A percentile compares a stretch with the other conserved stretches of the same genome.
phyloP scores from a whole-genome alignment of 768 basidiomycete genomes.

The Kwoniella mangroviensis region DNA sequence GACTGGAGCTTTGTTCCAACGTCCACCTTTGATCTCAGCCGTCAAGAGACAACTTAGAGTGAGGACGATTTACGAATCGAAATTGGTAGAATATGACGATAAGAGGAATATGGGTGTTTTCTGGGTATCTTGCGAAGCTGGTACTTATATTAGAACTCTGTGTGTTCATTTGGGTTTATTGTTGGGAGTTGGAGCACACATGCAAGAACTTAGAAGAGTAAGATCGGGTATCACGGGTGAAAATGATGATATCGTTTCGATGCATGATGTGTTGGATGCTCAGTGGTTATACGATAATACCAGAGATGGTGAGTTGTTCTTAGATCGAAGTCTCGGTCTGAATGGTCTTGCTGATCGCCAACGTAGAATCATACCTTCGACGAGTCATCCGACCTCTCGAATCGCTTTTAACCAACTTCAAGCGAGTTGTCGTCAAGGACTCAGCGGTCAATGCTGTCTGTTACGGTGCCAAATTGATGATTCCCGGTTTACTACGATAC shows the following conservation, averaged over 20 bases:
- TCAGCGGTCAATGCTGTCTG: conserved; percentile 98
- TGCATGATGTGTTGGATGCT: conserved; percentile 99
- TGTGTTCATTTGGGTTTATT: conserved; percentile 95
- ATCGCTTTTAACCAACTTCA: conserved; percentile 91
- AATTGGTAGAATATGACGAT: conserved; percentile 94
- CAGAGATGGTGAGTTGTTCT: conserved; percentile 72
- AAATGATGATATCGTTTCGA: conserved; percentile 97
- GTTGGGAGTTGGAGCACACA: conserved; percentile 97
- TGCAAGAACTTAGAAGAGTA: conserved; percentile 96
- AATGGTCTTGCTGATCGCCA: not conserved
- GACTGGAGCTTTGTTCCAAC: conserved; percentile 97
- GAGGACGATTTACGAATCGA: conserved; percentile 95
- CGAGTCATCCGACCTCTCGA: conserved; percentile 93
- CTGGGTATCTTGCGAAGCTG: conserved; percentile 98
- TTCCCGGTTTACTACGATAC: conserved; percentile 95
- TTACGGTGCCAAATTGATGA: conserved; percentile 99
- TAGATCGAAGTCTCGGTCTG: not conserved
- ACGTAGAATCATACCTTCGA: conserved; percentile 88
- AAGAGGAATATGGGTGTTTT: conserved; percentile 95
- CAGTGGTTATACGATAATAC: conserved; percentile 99
- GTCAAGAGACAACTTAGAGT: conserved; percentile 98
- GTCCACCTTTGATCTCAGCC: conserved; percentile 96
- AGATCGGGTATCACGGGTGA: conserved; percentile 95
- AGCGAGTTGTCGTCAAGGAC: conserved; percentile 98
- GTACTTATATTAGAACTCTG: conserved; percentile 79